Conservation (phyloP, 2,329 filamentous ascomycete species). For the Aciculosporium take region DNA sequence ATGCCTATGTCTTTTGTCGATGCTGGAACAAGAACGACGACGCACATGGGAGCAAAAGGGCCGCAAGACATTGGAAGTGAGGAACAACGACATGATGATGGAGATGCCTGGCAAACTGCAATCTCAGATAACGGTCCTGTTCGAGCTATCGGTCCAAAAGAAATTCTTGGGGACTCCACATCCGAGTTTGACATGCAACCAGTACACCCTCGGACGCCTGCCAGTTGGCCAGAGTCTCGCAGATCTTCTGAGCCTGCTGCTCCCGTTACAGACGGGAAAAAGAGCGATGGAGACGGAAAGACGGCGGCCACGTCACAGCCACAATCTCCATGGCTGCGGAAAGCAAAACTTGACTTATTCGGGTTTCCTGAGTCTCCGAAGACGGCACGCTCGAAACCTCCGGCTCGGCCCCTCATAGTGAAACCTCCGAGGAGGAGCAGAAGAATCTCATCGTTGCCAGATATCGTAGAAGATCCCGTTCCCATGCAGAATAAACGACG, state of each 20-base stretch:
- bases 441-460: constrained; percentile 44
- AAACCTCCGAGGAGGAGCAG: constrained; percentile 40
- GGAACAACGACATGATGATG: background rate
- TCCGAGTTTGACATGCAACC: background rate
- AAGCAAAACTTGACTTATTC: background rate
- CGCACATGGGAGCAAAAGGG: background rate
- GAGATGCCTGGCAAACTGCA: background rate
- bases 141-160: background rate
- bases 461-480: constrained; percentile 48
- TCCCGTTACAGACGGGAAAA: background rate
- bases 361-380: background rate
- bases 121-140: background rate
- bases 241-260: background rate
- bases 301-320: background rate
- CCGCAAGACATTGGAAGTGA: background rate
- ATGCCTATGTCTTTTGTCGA: background rate
- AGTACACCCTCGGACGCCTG: background rate
- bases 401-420: constrained; percentile 32
- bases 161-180: background rate
- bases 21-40: background rate
- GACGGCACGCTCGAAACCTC: constrained; percentile 9
- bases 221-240: background rate
- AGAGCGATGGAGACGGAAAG: background rate
- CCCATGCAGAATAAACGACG: constrained; percentile 43
- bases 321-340: background rate